Base-by-base conservation (phyloP, 2,329 filamentous ascomycete species). In the Biscogniauxia sp. region DNA sequence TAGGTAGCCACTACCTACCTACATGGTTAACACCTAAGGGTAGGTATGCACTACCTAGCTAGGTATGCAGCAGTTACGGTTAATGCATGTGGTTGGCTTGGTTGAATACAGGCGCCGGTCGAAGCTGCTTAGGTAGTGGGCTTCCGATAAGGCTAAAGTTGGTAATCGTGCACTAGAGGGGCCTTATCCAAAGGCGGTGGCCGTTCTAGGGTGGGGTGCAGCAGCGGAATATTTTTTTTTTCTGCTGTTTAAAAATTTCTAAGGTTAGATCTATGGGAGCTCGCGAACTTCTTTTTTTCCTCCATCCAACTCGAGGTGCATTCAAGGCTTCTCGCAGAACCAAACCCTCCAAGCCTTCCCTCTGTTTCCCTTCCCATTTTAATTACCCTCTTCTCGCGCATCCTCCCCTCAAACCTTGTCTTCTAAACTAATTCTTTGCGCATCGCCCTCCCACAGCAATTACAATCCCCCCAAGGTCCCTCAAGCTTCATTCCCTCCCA, bases 201-300 rank as follows among this genome's bases (percentile, higher is more conserved):
- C 50, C 51, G 13, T 45, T 56, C 58, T 64, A 59, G 66, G 63
- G 61, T 26, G 69, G 68, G 57, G 61, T 65, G 61, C 62, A 64
- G 53, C 59, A 64, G 62, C 61, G 62, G 66, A 66, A 32, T 63
- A 63, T 56, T 63, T 64, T 64, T 63, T 63, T 65, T 61, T 65
- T 23, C 23, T 49, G 23, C 20, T 19, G 52, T 60, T 59, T 59
- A 61, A 66, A 66, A 64, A 60, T 59, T 62, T 67, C 58, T 60
- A 64, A n/a, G n/a, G n/a, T n/a, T n/a, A n/a, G 61, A 45, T 54
- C 20, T 15, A 13, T 26, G 13, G 60, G 49, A 60, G 54, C 53
- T 65, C 25, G 23, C 54, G 56, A 59, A 60, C 55, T 55, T 61
- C 60, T 64, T 62, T 63, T 32, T 67, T 66, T 61, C 55, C 58